phyloP scores from a whole-genome alignment of 495 filamentous ascomycete species.

The Aspergillus bertholletiae region DNA sequence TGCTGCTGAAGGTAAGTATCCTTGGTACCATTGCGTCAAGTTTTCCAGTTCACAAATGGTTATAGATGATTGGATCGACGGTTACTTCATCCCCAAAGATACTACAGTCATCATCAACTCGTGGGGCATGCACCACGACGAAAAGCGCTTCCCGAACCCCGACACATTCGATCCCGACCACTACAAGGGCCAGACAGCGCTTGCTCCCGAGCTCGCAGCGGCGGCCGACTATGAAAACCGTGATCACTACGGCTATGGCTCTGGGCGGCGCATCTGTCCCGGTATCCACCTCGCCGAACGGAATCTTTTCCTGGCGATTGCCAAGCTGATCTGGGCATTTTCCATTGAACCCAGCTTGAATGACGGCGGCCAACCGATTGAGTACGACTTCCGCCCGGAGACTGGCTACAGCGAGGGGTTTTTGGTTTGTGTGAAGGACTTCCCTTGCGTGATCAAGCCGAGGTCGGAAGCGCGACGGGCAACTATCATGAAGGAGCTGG shows the following conservation, averaged over 20 bases:
- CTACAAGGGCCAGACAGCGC: constrained; percentile 27
- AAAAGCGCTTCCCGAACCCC: constrained; percentile 41
- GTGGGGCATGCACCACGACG: constrained; percentile 46
- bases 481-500: not conserved
- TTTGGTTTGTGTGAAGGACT: not conserved
- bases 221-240: constrained; percentile 35
- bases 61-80: constrained; percentile 54
- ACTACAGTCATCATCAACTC: constrained; percentile 43
- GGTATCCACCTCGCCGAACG: constrained; percentile 32
- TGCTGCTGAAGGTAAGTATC: constrained; percentile 27
- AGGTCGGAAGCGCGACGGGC: not conserved
- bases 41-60: too few species aligned
- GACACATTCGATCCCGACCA: constrained; percentile 55
- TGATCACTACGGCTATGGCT: constrained; percentile 28
- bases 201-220: constrained; percentile 35
- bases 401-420: not conserved
- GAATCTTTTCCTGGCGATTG: constrained; percentile 46
- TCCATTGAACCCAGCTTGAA: not conserved
- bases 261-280: constrained; percentile 28
- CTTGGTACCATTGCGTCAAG: too few species aligned
- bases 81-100: constrained; percentile 46
- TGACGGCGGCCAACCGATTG: too few species aligned
- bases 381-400: not conserved
- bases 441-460: not conserved
- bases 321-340: constrained; percentile 57